Conservation (phyloP, 73 alveolate species). For the Vitrella brassicaformis region DNA sequence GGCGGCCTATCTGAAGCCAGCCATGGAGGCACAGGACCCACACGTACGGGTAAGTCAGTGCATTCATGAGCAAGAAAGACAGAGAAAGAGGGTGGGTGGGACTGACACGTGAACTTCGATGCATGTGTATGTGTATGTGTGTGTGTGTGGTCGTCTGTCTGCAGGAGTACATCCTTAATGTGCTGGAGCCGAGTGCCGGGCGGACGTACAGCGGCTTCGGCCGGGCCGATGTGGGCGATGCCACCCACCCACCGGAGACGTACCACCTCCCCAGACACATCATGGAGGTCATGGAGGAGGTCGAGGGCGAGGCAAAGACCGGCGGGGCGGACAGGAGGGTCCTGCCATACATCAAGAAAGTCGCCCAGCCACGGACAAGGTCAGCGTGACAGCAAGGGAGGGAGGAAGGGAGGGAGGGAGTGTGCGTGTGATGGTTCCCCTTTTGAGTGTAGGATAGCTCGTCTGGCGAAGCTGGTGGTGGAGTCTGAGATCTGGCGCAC, state of each 20-base stretch:
- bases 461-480: neutral
- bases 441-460: neutral
- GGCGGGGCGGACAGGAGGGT: neutral
- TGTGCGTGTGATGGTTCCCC: neutral
- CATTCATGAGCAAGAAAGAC: too few relatives aligned
- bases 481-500: neutral
- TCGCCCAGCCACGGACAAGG: neutral
- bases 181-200: neutral
- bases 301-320: neutral
- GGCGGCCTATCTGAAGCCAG: neutral
- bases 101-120: neutral
- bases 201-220: neutral
- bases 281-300: neutral
- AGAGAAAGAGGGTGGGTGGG: neutral
- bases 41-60: too few relatives aligned
- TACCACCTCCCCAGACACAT: too few relatives aligned
- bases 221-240: too few relatives aligned
- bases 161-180: neutral
- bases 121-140: too few relatives aligned
- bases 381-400: neutral
- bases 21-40: too few relatives aligned
- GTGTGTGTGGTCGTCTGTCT: too few relatives aligned
- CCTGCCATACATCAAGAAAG: neutral
- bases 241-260: too few relatives aligned
- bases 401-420: neutral